Evolutionary conservation across 768 basidiomycete genomes (phyloP).

Genomic region (Erythrobasidium yunnanense): DNA sequence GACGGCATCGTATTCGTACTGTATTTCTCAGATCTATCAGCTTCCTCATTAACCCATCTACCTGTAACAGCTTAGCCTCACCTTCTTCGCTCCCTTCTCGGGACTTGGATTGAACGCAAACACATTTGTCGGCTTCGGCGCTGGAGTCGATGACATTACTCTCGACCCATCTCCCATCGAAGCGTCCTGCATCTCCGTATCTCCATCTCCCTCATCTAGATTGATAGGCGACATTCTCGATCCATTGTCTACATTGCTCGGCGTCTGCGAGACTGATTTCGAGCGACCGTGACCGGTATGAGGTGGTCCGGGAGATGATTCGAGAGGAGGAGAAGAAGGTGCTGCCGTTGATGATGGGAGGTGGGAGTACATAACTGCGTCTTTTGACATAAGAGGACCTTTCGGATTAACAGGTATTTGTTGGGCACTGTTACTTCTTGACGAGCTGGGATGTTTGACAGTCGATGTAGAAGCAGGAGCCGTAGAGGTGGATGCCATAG

Average conservation of each 20-base stretch:
- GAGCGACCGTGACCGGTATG: background rate
- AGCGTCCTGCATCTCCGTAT: constrained; percentile 1
- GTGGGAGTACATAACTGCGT: constrained; percentile 10
- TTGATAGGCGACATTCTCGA: constrained; percentile 8
- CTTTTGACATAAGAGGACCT: constrained; percentile 3
- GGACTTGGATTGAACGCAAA: constrained; percentile 18
- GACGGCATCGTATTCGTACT: background rate
- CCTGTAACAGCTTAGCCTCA: background rate
- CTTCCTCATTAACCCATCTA: background rate
- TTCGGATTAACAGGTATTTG: constrained; percentile 17
- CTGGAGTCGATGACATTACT: background rate
- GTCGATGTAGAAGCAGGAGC: background rate
- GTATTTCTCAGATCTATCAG: background rate
- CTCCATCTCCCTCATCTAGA: constrained; percentile 1
- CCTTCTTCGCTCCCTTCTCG: constrained; percentile 1
- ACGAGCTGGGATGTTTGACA: background rate
- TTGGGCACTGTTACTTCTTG: too few relatives aligned
- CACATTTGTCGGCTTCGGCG: background rate
- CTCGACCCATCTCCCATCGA: background rate
- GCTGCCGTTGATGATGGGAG: constrained; percentile 9
- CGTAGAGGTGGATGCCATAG: background rate
- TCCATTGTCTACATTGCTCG: background rate
- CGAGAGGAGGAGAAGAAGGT: background rate
- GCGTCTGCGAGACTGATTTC: too few relatives aligned
- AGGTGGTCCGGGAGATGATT: background rate